These are phyloP conservation scores for Penicillium crystallinum DNA, from an alignment of 495 filamentous ascomycete species.

Conservation along the genomic window DNA sequence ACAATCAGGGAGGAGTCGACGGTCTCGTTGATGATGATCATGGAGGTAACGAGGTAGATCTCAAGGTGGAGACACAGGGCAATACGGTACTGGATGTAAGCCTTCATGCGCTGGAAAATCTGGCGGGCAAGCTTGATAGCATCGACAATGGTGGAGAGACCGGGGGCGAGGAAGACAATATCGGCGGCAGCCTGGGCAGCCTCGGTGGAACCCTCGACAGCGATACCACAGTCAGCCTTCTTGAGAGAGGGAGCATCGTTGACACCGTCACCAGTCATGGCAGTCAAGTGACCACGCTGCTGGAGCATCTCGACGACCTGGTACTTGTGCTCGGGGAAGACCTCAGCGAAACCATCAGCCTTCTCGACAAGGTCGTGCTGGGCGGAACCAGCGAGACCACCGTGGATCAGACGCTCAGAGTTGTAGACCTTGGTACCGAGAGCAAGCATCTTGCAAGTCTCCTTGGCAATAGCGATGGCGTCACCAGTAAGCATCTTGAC, in stretches of 20 bases:
- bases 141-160: conserved; percentile 70
- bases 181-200: conserved; percentile 72
- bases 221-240: conserved; percentile 73
- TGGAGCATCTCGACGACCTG: conserved; percentile 74
- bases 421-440: conserved; percentile 75
- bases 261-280: conserved; percentile 73
- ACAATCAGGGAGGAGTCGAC: conserved; percentile 63
- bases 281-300: conserved; percentile 68
- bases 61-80: conserved; percentile 71
- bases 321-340: conserved; percentile 76
- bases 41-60: conserved; percentile 72
- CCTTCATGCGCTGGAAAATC: conserved; percentile 82
- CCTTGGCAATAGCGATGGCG: conserved; percentile 72
- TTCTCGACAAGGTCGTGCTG: conserved; percentile 73
- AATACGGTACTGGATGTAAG: conserved; percentile 77
- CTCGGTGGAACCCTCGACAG: conserved; percentile 71
- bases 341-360: conserved; percentile 71
- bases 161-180: conserved; percentile 75
- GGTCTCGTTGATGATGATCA: conserved; percentile 73
- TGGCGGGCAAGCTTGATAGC: conserved; percentile 74
- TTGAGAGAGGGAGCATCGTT: conserved; percentile 70
- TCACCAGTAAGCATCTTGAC: conserved; percentile 82
- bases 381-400: conserved; percentile 65
- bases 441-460: conserved; percentile 77
- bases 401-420: conserved; percentile 68